Evolutionary conservation across 83 land plant species (phyloP).

Genomic region (Picea abies): DNA sequence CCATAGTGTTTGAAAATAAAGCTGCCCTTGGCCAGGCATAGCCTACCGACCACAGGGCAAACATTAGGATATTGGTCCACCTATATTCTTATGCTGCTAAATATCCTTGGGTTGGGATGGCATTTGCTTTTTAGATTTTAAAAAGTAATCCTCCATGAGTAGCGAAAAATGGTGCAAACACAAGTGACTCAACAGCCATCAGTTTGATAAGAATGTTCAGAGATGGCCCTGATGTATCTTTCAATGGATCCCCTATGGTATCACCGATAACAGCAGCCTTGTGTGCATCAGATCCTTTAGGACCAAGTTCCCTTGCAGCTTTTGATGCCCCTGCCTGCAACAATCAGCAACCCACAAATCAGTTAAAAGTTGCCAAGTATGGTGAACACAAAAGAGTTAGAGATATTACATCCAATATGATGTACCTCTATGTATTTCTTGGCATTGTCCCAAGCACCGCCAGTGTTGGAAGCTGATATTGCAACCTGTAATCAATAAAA

Average conservation of each 20-base stretch:
- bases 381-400: not conserved
- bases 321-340: conserved; percentile 68
- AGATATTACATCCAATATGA: not conserved
- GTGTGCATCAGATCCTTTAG: conserved; percentile 82
- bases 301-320: conserved; percentile 67
- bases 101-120: too few species aligned
- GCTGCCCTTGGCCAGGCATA: too few species aligned
- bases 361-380: not conserved
- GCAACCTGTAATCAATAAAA: conserved; percentile 52
- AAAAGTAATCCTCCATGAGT: conserved; percentile 75
- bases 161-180: conserved; percentile 82
- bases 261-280: conserved; percentile 90
- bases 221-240: conserved; percentile 90
- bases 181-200: conserved; percentile 83
- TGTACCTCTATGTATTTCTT: conserved; percentile 62
- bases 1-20: too few species aligned
- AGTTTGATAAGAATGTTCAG: conserved; percentile 81
- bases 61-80: too few species aligned
- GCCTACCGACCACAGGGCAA: too few species aligned
- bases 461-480: conserved; percentile 93
- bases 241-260: conserved; percentile 84
- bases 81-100: too few species aligned
- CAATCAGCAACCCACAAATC: not conserved
- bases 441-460: conserved; percentile 85
- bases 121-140: conserved; percentile 32